Evolutionary conservation across 192 early-diverging fungal species (phyloP).

Genomic region (Coemansia sp.): DNA sequence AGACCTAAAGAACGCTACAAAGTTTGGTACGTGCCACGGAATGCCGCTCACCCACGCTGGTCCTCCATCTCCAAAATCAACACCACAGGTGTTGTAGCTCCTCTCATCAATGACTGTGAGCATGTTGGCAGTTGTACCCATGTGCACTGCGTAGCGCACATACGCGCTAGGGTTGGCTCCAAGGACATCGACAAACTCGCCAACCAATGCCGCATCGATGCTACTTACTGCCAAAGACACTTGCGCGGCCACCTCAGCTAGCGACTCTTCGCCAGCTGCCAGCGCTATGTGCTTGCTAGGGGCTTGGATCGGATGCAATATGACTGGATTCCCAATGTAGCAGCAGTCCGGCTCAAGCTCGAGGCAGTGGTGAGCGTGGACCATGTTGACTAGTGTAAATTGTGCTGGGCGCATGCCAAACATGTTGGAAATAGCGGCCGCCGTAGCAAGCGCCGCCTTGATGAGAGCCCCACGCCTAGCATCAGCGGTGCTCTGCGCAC

Average conservation of each 20-base stretch:
- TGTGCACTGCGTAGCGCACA: conserved; percentile 15
- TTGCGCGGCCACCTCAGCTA: conserved; percentile 5
- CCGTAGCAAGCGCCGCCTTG: neutral
- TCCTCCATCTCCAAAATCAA: conserved; percentile 45
- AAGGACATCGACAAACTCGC: conserved; percentile 27
- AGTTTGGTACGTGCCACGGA: conserved; percentile 33
- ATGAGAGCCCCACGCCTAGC: neutral
- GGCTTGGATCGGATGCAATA: conserved; percentile 12
- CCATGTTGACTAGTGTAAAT: conserved; percentile 22
- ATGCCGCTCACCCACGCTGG: conserved; percentile 44
- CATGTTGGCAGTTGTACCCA: neutral
- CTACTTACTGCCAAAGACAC: conserved; percentile 4
- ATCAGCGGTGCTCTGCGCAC: conserved; percentile 5
- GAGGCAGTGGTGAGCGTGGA: conserved; percentile 22
- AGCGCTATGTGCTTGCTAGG: neutral
- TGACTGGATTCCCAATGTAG: conserved; percentile 40
- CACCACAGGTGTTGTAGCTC: conserved; percentile 16
- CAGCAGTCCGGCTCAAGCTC: conserved; percentile 1
- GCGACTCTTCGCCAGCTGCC: conserved; percentile 1
- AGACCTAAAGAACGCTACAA: conserved; percentile 27
- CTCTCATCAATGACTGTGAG: conserved; percentile 37
- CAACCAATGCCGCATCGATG: conserved; percentile 12
- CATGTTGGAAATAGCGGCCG: neutral
- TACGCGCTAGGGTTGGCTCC: conserved; percentile 11
- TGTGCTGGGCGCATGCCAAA: neutral